Evolutionary conservation across 331 rosid species (phyloP), one percentile per base, ranked within the genome.

Genomic region (Malus hybrid): DNA sequence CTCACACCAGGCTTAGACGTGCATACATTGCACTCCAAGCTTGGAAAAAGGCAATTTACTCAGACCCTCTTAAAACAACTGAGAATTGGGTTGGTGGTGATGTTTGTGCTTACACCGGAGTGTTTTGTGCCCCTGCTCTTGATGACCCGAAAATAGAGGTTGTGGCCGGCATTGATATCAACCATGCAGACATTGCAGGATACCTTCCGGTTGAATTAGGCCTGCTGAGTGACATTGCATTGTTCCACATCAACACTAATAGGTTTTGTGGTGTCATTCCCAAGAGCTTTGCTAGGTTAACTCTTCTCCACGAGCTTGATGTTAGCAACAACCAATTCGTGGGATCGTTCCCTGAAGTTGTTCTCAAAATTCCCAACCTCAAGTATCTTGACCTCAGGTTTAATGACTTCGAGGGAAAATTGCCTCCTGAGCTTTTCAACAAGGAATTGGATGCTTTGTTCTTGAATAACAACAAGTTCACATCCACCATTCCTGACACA

Each of bases 1-100:
- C 72, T 5, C 76, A 81, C 60, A 14, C 81, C 34, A 81, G 80
- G 77, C 84, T 81, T 24, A 73, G 65, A 50, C 61, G 80, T 22
- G 84, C 84, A 4, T 81, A 76, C 77, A 66, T 76, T 75, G 84
- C 84, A 19, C 84, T 81, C 16, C 80, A 81, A 50, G 81, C 84
- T 11, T 81, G 84, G 84, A 81, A 81, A 73, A 63, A 32, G 28
- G 58, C 66, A 6, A 76, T 81, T 1, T 75, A 75, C 77, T 76
- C 84, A 0, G 84, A 81, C 74, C 84, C 84, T 15, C 20, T 56
- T 12, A 76, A 81, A 62, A 48, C 58, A 7, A 76, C 84, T 0
- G 71, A 52, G 10, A 57, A 70, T 52, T 81, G 84, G 84, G 74
- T 63, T 11, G 80, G 84, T 16, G 8, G 28, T 11, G 64, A 76